Conservation (phyloP, 768 basidiomycete genomes). For the Auricularia sp. region DNA sequence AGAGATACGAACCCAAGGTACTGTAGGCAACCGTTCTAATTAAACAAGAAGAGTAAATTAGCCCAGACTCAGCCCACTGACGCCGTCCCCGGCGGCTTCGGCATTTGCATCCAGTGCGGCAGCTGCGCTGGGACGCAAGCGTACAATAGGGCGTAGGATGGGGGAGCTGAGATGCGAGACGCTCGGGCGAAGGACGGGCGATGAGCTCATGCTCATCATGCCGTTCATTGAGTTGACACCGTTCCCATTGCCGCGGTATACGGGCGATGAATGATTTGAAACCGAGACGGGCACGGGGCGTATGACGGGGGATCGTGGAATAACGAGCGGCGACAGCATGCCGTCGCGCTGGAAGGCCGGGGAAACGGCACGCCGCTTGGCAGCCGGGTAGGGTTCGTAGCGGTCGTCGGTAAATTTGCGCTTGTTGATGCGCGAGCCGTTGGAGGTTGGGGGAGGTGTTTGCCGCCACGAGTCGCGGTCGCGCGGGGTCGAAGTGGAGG, state of each 20-base stretch:
- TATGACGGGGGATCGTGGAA: not conserved
- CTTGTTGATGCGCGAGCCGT: slow-evolving; percentile 1
- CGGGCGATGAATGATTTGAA: not conserved
- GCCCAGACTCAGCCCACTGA: not conserved
- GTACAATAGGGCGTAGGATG: not conserved
- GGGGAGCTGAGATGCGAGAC: not conserved
- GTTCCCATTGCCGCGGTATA: not conserved
- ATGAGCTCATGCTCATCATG: not conserved
- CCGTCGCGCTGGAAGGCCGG: not conserved
- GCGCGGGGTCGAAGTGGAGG: not conserved
- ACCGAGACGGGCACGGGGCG: not conserved
- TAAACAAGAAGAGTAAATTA: not conserved
- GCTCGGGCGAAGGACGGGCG: not conserved
- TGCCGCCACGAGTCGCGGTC: not conserved
- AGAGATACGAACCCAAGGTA: too few relatives aligned
- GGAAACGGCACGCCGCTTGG: not conserved
- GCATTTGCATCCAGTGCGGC: not conserved
- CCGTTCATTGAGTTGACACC: not conserved
- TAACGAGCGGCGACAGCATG: slow-evolving; percentile 1
- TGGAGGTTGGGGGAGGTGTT: not conserved
- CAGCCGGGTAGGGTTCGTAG: not conserved
- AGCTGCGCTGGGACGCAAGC: not conserved
- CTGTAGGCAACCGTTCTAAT: not conserved
- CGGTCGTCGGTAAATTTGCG: slow-evolving; percentile 1
- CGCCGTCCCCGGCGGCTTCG: not conserved